Percentiles rank a stretch among this genome's conserved stretches.
phyloP scores from a whole-genome alignment of 1,139 yeast genomes.

The Trichomonascaceae sp. region DNA sequence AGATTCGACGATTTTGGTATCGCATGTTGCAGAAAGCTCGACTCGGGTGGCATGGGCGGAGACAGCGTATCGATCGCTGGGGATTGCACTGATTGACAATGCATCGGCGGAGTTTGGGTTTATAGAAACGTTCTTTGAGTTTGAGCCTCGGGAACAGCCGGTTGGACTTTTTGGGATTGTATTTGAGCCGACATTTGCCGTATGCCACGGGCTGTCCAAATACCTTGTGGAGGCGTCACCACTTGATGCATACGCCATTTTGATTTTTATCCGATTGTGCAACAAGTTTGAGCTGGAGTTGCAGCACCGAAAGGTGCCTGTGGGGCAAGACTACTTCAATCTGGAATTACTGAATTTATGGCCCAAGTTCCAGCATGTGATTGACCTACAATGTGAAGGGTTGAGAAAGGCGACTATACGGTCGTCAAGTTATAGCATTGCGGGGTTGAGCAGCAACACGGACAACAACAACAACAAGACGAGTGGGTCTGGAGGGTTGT shows the following conservation, averaged over 20 bases:
- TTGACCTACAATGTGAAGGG: conserved; percentile 66
- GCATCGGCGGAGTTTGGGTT: conserved; percentile 67
- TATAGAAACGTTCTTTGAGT: conserved; percentile 54
- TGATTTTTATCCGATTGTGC: conserved; percentile 62
- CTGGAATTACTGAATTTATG: conserved; percentile 53
- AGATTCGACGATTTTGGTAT: conserved; percentile 57
- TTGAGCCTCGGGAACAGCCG: conserved; percentile 31
- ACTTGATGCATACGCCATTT: conserved; percentile 65
- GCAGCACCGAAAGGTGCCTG: conserved; percentile 55
- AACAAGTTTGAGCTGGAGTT: conserved; percentile 52
- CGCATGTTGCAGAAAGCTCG: conserved; percentile 75
- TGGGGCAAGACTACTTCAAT: conserved; percentile 61
- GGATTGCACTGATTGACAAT: conserved; percentile 63
- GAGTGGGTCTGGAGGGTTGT: conserved; percentile 12
- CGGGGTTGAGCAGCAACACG: conserved; percentile 9
- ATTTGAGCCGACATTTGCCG: conserved; percentile 39
- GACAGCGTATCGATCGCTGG: conserved; percentile 59
- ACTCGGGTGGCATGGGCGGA: conserved; percentile 59
- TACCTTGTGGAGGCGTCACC: conserved; percentile 33
- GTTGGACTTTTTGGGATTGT: conserved; percentile 34
- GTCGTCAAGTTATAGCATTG: conserved; percentile 15
- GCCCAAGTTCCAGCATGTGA: conserved; percentile 72
- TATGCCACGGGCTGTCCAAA: conserved; percentile 37
- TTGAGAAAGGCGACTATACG: conserved; percentile 34
- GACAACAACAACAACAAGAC: conserved; percentile 17